Evolutionary conservation across 805 yeast species (phyloP).

Genomic region (Ogataea dorogensis): DNA sequence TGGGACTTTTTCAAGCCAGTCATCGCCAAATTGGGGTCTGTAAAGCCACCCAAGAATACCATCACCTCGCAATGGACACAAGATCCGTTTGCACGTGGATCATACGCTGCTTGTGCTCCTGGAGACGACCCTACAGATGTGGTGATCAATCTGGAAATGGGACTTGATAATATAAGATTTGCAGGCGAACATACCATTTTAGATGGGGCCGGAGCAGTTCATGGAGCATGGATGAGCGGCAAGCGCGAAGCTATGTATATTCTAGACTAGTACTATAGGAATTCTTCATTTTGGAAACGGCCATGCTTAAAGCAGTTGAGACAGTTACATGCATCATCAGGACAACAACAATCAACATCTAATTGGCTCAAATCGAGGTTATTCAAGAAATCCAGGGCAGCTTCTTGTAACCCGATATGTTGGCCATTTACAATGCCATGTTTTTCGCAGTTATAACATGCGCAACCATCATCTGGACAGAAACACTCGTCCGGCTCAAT

Average conservation of each 20-base stretch:
- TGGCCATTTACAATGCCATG: slow-evolving; percentile 35
- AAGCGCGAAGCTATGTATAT: slow-evolving; percentile 30
- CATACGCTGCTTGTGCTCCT: slow-evolving; percentile 70
- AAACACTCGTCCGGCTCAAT: too few species aligned
- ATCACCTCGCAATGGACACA: slow-evolving; percentile 72
- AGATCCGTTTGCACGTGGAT: slow-evolving; percentile 78
- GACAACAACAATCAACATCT: slow-evolving; percentile 32
- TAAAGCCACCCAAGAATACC: slow-evolving; percentile 37
- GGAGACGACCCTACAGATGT: slow-evolving; percentile 69
- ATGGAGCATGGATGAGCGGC: slow-evolving; percentile 83
- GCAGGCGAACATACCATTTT: slow-evolving; percentile 89
- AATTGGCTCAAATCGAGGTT: slow-evolving; percentile 22
- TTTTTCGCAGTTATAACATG: slow-evolving; percentile 34
- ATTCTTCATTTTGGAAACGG: slow-evolving; percentile 19
- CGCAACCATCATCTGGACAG: slow-evolving; percentile 34
- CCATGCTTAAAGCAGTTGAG: slow-evolving; percentile 35
- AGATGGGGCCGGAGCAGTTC: slow-evolving; percentile 90
- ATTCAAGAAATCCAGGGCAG: slow-evolving; percentile 24
- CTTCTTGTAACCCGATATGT: slow-evolving; percentile 21
- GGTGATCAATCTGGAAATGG: slow-evolving; percentile 59
- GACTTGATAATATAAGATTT: slow-evolving; percentile 62
- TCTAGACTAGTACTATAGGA: slow-evolving; percentile 18
- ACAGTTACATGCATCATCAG: slow-evolving; percentile 33
- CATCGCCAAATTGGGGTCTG: slow-evolving; percentile 26
- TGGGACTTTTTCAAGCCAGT: slow-evolving; percentile 62